Conservation (phyloP, 495 filamentous ascomycete genomes). For the Achaetomiella virescens region DNA sequence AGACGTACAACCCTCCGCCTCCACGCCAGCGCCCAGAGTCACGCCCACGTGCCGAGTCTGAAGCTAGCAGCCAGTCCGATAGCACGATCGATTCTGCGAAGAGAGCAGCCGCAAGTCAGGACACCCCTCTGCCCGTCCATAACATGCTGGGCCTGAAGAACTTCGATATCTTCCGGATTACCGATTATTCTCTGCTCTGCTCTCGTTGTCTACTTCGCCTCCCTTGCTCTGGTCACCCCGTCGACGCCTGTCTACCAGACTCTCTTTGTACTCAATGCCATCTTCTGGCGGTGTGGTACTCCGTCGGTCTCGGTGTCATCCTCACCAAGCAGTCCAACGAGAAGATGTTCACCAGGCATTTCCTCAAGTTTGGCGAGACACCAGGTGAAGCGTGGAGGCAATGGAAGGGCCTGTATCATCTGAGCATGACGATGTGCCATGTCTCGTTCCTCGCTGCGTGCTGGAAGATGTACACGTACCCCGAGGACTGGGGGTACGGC, state of each 20-base stretch:
- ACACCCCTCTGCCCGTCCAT: slow-evolving; percentile 60
- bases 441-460: slow-evolving; percentile 82
- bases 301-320: slow-evolving; percentile 78
- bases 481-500: slow-evolving; percentile 77
- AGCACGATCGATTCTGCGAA: slow-evolving; percentile 12
- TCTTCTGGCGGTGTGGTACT: slow-evolving; percentile 89
- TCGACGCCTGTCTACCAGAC: slow-evolving; percentile 65
- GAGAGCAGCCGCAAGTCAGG: slow-evolving; percentile 11
- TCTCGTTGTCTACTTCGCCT: slow-evolving; percentile 64
- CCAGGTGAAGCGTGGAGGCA: slow-evolving; percentile 90
- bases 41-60: slow-evolving; percentile 47
- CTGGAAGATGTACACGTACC: slow-evolving; percentile 92
- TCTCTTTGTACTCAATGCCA: slow-evolving; percentile 74
- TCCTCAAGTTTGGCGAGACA: slow-evolving; percentile 90
- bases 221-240: slow-evolving; percentile 68
- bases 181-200: slow-evolving; percentile 71
- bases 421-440: slow-evolving; percentile 85
- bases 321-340: slow-evolving; percentile 78
- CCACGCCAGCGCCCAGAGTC: slow-evolving; percentile 56
- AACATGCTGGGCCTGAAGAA: slow-evolving; percentile 75
- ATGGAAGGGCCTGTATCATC: slow-evolving; percentile 94
- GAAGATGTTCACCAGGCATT: slow-evolving; percentile 93
- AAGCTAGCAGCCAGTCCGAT: slow-evolving; percentile 29
- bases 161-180: slow-evolving; percentile 78
- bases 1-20: slow-evolving; percentile 88